Percentiles rank a stretch among this genome's conserved stretches.
Evolutionary conservation across 257 asterid species (phyloP).

Genomic region (Leonotis leonurus): DNA sequence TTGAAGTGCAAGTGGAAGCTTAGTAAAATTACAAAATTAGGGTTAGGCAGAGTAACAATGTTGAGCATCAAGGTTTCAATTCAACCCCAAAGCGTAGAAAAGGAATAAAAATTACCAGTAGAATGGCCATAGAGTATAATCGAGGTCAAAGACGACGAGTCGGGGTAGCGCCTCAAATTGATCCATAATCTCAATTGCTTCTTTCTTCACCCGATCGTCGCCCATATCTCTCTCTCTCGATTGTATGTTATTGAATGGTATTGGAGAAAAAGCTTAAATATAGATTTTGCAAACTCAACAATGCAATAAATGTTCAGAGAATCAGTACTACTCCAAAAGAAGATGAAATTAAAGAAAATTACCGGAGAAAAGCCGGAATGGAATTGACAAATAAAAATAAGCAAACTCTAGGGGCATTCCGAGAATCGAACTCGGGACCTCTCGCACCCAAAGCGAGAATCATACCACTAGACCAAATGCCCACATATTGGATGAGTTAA

Average conservation of each 20-base stretch:
- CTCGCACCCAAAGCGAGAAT: constrained; percentile 97
- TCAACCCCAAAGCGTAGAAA: neutral
- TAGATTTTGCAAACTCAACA: neutral
- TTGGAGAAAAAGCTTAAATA: too few species aligned
- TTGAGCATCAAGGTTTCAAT: neutral
- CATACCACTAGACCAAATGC: constrained; percentile 97
- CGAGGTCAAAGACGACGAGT: constrained; percentile 79
- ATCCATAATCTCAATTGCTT: constrained; percentile 64
- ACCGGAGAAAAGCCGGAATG: too few species aligned
- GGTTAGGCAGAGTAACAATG: too few species aligned
- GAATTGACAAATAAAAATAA: neutral
- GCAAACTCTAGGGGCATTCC: constrained; percentile 55
- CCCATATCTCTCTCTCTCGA: constrained; percentile 38
- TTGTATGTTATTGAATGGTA: neutral
- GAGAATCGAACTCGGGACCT: constrained; percentile 90
- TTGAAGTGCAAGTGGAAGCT: neutral
- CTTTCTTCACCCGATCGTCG: constrained; percentile 69
- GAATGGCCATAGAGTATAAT: constrained; percentile 70
- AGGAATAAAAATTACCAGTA: constrained; percentile 34
- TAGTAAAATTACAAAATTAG: too few species aligned
- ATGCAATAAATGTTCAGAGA: too few species aligned
- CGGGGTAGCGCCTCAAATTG: constrained; percentile 67
- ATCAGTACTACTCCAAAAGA: too few species aligned
- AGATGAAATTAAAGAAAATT: too few species aligned
- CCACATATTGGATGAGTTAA: constrained; percentile 9